Base-by-base conservation (phyloP, 2,329 filamentous ascomycete genomes). In the Microdochium paspali region DNA sequence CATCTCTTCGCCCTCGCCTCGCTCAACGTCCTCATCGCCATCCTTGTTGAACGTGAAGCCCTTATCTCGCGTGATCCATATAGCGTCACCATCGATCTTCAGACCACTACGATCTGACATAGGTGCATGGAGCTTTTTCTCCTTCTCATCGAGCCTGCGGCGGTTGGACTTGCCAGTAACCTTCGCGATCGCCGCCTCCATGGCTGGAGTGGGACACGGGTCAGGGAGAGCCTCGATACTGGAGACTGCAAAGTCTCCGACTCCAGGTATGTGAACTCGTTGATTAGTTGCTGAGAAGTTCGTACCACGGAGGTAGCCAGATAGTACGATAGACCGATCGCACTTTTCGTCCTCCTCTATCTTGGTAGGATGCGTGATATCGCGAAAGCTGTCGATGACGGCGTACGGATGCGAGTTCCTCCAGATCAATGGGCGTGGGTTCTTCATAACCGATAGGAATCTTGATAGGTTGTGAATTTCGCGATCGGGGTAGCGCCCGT, bases 381-480 rank as follows among this genome's bases (percentile, higher is more conserved):
- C 93, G 57, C 95, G 78, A 67, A 97, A 95, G 53, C 90, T 89
- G 69, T 98, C 93, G 49, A 93, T 87, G 47, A 98, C 73, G 49
- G 88, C 82, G 65, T 98, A 98, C 4, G 91, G 90, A 71, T 98
- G 93, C 1, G 88, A 86, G 64, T 98, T 98, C 50, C 94, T 80
- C 91, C 93, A 98, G 39, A 98, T 76, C 25, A 98, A 73, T n/a
- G 93, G 93, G 50, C 93, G 79, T 4, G 94, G 91, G 62, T 95
- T 98, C 74, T 98, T 98, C 94, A 98, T 98, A 55, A 98, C 90
- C 20, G 88, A 95, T 54, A 98, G 75, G 65, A 98, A 98, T 47
- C 94, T 82, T 13, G 89, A 95, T 47, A 98, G 68, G 61, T 98
- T 98, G 69, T 97, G 87, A 15, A 98, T 82, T 67, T 98, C 94